Conservation (phyloP, 331 rosid species). For the Rhamnella rubrinervis region DNA sequence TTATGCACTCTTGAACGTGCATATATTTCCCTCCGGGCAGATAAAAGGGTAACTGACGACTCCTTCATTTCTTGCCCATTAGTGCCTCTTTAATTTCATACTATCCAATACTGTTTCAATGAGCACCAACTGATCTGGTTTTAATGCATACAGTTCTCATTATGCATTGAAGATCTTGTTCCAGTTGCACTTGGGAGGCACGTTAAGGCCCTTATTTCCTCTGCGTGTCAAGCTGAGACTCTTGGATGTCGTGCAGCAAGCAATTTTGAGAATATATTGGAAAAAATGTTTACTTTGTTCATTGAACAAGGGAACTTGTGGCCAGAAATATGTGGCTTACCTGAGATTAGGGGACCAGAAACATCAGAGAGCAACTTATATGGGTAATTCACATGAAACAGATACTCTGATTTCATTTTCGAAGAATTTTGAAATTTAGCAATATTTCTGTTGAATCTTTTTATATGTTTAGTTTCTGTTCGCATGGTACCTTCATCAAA, state of each 20-base stretch:
- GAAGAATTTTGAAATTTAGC: background rate
- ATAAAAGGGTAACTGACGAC: slow-evolving; percentile 70
- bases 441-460: too few relatives aligned
- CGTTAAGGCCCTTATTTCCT: slow-evolving; percentile 66
- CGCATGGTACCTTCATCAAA: too few relatives aligned
- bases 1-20: slow-evolving; percentile 93
- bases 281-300: slow-evolving; percentile 81
- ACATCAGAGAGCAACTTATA: slow-evolving; percentile 65
- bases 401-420: background rate
- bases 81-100: too few relatives aligned
- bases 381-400: slow-evolving; percentile 52
- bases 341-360: slow-evolving; percentile 71
- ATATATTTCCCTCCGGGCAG: slow-evolving; percentile 81
- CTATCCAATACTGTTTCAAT: too few relatives aligned
- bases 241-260: slow-evolving; percentile 40
- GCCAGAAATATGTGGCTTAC: slow-evolving; percentile 88
- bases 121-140: slow-evolving; percentile 23
- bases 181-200: slow-evolving; percentile 91
- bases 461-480: too few relatives aligned
- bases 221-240: slow-evolving; percentile 50
- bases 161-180: slow-evolving; percentile 96
- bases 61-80: background rate
- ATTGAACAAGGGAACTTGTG: slow-evolving; percentile 94
- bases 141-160: slow-evolving; percentile 66
- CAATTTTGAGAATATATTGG: slow-evolving; percentile 67